Base-by-base conservation (phyloP, 768 basidiomycete species). In the Naganishia kalamii region DNA sequence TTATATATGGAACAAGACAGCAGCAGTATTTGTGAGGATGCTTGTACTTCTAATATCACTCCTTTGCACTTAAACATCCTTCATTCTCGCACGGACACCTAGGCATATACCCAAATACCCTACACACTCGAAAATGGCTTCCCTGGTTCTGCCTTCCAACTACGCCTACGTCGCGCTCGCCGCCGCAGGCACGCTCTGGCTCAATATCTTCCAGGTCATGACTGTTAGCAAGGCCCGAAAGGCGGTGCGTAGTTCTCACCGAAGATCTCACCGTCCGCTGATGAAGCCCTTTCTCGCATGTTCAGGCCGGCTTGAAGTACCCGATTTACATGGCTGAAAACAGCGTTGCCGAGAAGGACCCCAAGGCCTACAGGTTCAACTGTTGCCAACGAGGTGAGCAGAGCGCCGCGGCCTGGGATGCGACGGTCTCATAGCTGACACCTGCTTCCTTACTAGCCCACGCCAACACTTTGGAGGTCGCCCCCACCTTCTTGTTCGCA, bases 361-460 rank as follows among this genome's bases (percentile, higher is more conserved):
- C 50, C 11, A 46, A 46, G 10, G 66, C 62, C 2, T 21, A 48
- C 32, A 41, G 40, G n/a, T 68, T 63, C 52, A 68, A 68, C 46
- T 68, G 66, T 33, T 62, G 62, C 43, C 66, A 68, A 30, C 35
- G 54, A 63, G 66, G 66, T 67, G 23, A 25, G 66, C n/a, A 11
- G 12, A 15, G 7, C 43, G 43, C 8, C 17, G 11, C 5, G 6
- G 19, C 10, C 17, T 12, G 13, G 35, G 15, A 17, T 8, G 13
- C 10, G 21, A n/a, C 6, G 13, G 6, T 4, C 25, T 23, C 23
- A 23, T 40, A n/a, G 23, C 4, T 17, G 5, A 35, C 47, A 21
- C 33, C 10, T 27, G 29, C 43, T 64, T n/a, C 43, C 29, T 12
- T 59, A 13, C 25, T 10, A 60, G 66, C 66, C 4, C 66, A 68